These are phyloP conservation scores for Fusarium guadeloupense DNA, from an alignment of 2,329 filamentous ascomycete species.

Conservation along the genomic window DNA sequence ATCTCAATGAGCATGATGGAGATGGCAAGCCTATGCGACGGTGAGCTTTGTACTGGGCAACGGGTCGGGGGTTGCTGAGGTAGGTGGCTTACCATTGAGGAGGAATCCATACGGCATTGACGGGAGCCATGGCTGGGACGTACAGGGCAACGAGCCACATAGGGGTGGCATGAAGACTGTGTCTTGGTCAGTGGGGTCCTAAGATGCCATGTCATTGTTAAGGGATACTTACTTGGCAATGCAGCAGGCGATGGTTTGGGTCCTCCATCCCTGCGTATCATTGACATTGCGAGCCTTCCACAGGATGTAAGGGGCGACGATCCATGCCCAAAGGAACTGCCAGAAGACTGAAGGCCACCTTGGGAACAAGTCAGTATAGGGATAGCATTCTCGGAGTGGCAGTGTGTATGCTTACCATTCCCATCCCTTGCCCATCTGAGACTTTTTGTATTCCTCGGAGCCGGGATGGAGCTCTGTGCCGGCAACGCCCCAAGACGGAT, in stretches of 20 bases:
- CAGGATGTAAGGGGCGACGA: constrained; percentile 68
- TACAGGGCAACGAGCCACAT: constrained; percentile 72
- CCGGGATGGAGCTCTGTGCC: constrained; percentile 67
- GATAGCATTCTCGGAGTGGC: not conserved
- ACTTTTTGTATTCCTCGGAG: constrained; percentile 60
- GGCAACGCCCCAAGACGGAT: constrained; percentile 67
- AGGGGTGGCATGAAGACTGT: constrained; percentile 69
- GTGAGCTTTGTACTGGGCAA: too few species aligned
- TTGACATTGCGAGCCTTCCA: constrained; percentile 68
- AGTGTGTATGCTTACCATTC: constrained; percentile 64
- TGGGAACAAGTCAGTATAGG: not conserved
- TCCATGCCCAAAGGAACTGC: constrained; percentile 71
- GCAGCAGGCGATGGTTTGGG: constrained; percentile 67
- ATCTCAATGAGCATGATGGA: constrained; percentile 71
- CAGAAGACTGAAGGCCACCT: constrained; percentile 71
- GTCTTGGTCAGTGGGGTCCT: constrained; percentile 16
- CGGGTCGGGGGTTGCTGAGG: not conserved
- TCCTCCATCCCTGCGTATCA: constrained; percentile 73
- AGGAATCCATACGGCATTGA: constrained; percentile 67
- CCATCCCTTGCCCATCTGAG: constrained; percentile 62
- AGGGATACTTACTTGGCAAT: constrained; percentile 53
- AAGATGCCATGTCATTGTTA: not conserved
- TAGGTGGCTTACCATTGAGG: constrained; percentile 65
- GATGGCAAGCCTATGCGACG: constrained; percentile 58
- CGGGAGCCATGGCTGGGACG: constrained; percentile 57